Conservation (phyloP, 2,329 filamentous ascomycete species). For the Alternaria ethzedia region DNA sequence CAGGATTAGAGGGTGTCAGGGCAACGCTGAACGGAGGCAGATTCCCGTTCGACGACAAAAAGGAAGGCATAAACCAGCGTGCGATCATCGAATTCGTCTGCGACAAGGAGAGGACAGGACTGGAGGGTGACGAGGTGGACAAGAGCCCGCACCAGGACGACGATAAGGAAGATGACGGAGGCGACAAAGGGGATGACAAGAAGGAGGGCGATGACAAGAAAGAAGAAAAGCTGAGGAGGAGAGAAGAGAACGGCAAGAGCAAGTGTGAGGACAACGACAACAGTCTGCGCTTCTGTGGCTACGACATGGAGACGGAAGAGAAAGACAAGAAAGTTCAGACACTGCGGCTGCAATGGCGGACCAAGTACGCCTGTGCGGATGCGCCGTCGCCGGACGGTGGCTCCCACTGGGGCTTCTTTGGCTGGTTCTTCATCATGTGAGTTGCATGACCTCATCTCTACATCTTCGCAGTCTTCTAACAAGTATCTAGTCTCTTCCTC, state of each 20-base stretch:
- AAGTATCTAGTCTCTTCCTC: slow-evolving; percentile 73
- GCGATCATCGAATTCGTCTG: slow-evolving; percentile 88
- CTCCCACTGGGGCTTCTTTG: slow-evolving; percentile 91
- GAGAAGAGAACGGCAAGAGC: slow-evolving; percentile 45
- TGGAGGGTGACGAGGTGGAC: slow-evolving; percentile 70
- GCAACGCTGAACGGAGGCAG: slow-evolving; percentile 69
- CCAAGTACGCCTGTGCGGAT: slow-evolving; percentile 77
- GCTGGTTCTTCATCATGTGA: slow-evolving; percentile 94
- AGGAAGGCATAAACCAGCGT: slow-evolving; percentile 65
- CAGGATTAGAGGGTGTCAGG: slow-evolving; percentile 73
- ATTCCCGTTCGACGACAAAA: slow-evolving; percentile 55
- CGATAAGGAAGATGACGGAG: slow-evolving; percentile 54
- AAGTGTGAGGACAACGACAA: slow-evolving; percentile 39
- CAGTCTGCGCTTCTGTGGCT: slow-evolving; percentile 80
- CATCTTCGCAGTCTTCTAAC: not conserved
- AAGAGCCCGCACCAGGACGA: slow-evolving; percentile 62
- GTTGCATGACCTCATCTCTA: slow-evolving; percentile 36
- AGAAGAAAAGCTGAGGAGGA: slow-evolving; percentile 21
- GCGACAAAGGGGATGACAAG: slow-evolving; percentile 35
- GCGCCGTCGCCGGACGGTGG: slow-evolving; percentile 53
- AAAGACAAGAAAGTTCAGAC: slow-evolving; percentile 64
- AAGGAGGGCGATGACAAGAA: slow-evolving; percentile 24
- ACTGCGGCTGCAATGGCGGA: slow-evolving; percentile 81
- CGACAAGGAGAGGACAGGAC: slow-evolving; percentile 72
- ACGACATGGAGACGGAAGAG: slow-evolving; percentile 57